Evolutionary conservation across 331 rosid species (phyloP), one percentile per base, ranked within the genome.

Genomic region (Malus hybrid): DNA sequence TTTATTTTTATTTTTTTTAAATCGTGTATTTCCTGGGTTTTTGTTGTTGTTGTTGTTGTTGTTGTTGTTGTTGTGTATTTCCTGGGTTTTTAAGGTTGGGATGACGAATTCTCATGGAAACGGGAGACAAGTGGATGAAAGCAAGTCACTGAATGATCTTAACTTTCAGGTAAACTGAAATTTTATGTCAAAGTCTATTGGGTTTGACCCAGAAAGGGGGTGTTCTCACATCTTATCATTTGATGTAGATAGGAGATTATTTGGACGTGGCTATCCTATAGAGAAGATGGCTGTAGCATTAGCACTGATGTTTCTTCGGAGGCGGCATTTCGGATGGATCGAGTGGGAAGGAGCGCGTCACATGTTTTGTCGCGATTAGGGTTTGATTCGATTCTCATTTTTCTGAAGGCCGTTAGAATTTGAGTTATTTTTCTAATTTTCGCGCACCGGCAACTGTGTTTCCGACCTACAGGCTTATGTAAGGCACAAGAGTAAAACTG

Each of bases 181-280:
- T 28, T 1, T 14, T 22, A 33, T 39, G 18, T 39, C 27, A 10
- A 20, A 39, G 6, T n/a, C 6, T 42, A 1, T 50, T 39, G n/a
- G 3, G 50, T 34, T 31, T 18, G 6, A 32, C 10, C 24, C 6
- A 64, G 9, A 29, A 16, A 31, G 19, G 15, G 28, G 42, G 19
- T 22, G 9, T 65, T 67, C 75, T 80, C 69, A 81, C 77, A 13
- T 57, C 60, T 42, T 62, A 76, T n/a, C n/a, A 34, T 56, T 80
- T 62, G 52, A 34, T 71, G 81, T 73, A 84, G 88, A 87, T 87
- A 10, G 88, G 90, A 73, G 88, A 87, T 73, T 84, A 84, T 76
- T 72, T 87, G 86, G 90, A 84, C 71, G 90, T 87, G 68, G 88
- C 90, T 24, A 79, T 82, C 42, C 76, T 87, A 20, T 87, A 73